These are phyloP conservation scores for Monosporozyma servazzii DNA, from an alignment of 805 yeast genomes.

Conservation along the genomic window DNA sequence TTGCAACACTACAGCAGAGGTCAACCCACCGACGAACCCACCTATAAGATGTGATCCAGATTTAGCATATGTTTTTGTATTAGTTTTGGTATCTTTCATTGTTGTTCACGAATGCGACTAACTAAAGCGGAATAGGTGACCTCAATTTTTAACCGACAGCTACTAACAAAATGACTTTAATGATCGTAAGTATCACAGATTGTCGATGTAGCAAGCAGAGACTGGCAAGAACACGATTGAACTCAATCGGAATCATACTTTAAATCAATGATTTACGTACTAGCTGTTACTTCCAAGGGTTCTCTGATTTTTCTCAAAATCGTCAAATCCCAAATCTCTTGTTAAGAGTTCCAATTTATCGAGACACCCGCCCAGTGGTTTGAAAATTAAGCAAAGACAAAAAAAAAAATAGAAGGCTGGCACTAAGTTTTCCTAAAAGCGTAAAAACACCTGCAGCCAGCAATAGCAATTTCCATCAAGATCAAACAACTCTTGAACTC, in stretches of 20 bases:
- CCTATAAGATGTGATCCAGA: slow-evolving; percentile 50
- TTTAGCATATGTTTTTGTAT: slow-evolving; percentile 3
- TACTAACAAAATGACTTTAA: no score
- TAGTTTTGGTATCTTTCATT: neutral
- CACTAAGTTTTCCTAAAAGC: neutral
- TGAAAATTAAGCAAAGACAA: no score
- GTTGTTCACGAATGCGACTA: neutral
- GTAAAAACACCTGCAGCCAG: slow-evolving; percentile 1
- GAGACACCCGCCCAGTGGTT: no score
- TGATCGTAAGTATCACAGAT: no score
- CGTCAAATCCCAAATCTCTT: neutral
- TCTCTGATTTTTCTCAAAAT: neutral
- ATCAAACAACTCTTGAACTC: neutral
- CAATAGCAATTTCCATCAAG: neutral
- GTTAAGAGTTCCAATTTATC: no score
- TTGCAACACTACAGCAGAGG: slow-evolving; percentile 72
- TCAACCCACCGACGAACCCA: slow-evolving; percentile 78
- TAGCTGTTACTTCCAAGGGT: neutral
- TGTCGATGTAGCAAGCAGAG: no score
- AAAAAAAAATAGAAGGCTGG: neutral
- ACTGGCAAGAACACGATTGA: neutral
- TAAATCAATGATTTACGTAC: neutral
- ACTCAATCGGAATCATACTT: neutral
- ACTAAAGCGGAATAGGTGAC: no score
- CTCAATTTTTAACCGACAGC: no score